Base-by-base conservation (phyloP, 345 rosid genomes). In the Aethionema arabicum region DNA sequence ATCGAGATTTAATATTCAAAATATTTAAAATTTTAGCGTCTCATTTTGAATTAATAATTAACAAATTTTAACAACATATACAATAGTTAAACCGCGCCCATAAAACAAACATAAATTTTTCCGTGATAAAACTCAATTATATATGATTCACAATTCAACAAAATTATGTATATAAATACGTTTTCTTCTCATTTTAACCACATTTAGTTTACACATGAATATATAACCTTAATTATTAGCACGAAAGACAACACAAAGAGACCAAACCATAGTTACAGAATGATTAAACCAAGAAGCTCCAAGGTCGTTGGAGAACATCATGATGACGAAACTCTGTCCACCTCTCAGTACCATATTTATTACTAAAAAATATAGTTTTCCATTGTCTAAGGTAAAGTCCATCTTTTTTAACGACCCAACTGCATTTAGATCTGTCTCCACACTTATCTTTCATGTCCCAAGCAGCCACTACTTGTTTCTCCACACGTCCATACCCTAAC, bases 301-400 rank as follows among this genome's bases (percentile, higher is more conserved):
- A 71, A 58, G 55, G 5, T 58, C 10, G 51, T 30, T 64, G 37
- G 61, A 71, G 70, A 14, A 57, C 6, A 58, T 71, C 75, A 58
- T 57, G 50, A 42, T 16, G 44, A 37, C 58, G 38, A 59, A 57
- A 64, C 50, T 58, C 61, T 52, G 51, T 37, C 75, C 75, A 71
- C 70, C 70, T 71, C 44, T 71, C 75, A 3, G 31, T 71, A 37
- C 75, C 75, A 3, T 71, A 71, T 66, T 71, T 71, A 43, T 71
- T 71, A 64, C 75, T 71, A 45, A 36, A 51, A 57, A 52, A 65
- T 0, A 6, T 37, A 4, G 75, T 71, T 60, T 71, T 71, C 70
- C 75, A 71, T 11, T 51, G 70, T 64, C 70, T 70, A 61, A 71
- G 58, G 60, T 64, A 70, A 1, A 63, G 60, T 11, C 74, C 70